These are phyloP conservation scores for Neonectria sp. DNA, from an alignment of 2,329 filamentous ascomycete genomes.

Conservation along the genomic window DNA sequence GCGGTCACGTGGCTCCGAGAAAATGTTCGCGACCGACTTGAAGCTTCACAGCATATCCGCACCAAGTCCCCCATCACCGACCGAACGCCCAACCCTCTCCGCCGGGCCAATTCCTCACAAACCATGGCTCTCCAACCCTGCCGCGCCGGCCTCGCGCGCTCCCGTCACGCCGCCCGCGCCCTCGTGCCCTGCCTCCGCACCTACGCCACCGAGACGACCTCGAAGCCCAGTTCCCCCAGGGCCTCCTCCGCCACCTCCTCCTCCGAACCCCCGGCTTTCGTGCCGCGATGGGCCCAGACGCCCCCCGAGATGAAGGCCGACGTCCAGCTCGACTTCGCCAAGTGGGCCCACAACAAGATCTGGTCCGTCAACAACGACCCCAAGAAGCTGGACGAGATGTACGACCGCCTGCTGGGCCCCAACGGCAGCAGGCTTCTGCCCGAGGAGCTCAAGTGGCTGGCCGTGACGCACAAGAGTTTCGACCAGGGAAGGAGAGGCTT, in stretches of 20 bases:
- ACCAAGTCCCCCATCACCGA: constrained; percentile 24
- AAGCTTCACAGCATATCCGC: constrained; percentile 31
- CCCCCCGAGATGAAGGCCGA: constrained; percentile 79
- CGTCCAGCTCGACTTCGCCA: constrained; percentile 73
- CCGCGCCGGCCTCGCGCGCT: constrained; percentile 49
- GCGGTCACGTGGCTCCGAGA: constrained; percentile 50
- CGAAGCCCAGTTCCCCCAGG: constrained; percentile 47
- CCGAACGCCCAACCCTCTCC: constrained; percentile 20
- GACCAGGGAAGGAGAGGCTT: constrained; percentile 95
- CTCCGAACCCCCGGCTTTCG: not conserved
- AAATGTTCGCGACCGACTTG: constrained; percentile 49
- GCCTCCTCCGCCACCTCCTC: constrained; percentile 19
- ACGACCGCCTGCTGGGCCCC: constrained; percentile 81
- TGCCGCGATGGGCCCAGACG: constrained; percentile 80
- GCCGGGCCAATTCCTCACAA: constrained; percentile 29
- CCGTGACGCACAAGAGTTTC: constrained; percentile 98
- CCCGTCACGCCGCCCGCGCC: constrained; percentile 42
- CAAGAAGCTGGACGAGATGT: constrained; percentile 81
- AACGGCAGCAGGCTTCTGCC: constrained; percentile 81
- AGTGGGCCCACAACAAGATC: constrained; percentile 64
- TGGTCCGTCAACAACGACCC: constrained; percentile 85
- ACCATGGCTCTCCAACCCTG: constrained; percentile 54
- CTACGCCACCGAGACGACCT: constrained; percentile 48
- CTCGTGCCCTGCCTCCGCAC: constrained; percentile 46
- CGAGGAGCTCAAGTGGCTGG: constrained; percentile 96